Evolutionary conservation across 306 rosid genomes (phyloP).

Genomic region (Mimosa pudica): DNA sequence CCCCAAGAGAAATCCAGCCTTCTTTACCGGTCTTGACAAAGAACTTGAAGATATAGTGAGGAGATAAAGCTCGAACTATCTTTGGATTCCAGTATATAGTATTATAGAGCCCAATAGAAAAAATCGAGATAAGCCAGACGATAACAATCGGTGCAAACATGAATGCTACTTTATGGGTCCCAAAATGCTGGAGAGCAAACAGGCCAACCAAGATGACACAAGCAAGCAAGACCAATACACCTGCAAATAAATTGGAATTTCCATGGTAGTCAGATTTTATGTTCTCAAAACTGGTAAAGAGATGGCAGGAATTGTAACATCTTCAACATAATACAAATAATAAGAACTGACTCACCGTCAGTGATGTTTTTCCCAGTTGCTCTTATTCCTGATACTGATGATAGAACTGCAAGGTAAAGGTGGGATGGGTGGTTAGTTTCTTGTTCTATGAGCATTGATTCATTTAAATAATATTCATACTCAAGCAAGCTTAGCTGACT

Average conservation of each 20-base stretch:
- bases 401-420: conserved; percentile 61
- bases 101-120: conserved; percentile 76
- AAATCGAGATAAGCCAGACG: conserved; percentile 76
- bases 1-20: conserved; percentile 92
- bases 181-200: conserved; percentile 86
- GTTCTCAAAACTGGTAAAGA: neutral
- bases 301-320: conserved; percentile 10
- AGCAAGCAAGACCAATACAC: conserved; percentile 71
- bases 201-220: conserved; percentile 76
- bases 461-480: neutral
- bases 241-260: conserved; percentile 43
- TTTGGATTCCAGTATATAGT: conserved; percentile 73
- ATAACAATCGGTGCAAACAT: conserved; percentile 77
- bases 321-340: conserved; percentile 5
- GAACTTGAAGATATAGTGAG: conserved; percentile 68
- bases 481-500: neutral
- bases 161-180: conserved; percentile 78
- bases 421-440: neutral
- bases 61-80: conserved; percentile 65
- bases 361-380: conserved; percentile 55
- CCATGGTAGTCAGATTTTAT: conserved; percentile 15
- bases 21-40: conserved; percentile 62
- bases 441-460: neutral
- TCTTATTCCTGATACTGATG: conserved; percentile 78
- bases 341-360: conserved; percentile 45